Conservation (phyloP, 1,284 basidiomycete genomes). For the Tetrapyrgos nigripes region DNA sequence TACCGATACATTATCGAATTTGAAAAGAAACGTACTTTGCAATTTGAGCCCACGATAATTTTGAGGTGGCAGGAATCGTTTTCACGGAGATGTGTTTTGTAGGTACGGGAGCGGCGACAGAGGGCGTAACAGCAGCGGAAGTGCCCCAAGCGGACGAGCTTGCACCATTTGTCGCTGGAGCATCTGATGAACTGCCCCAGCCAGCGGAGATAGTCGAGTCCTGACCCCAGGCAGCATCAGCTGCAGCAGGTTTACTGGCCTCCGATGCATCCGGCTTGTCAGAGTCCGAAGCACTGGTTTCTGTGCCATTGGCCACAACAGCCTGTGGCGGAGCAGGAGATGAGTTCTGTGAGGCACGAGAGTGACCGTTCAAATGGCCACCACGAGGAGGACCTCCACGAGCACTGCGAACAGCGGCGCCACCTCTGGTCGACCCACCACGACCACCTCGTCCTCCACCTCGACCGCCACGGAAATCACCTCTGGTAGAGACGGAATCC, state of each 20-base stretch:
- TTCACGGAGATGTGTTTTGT: slow-evolving; percentile 48
- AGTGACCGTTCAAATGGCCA: slow-evolving; percentile 37
- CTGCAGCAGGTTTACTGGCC: neutral
- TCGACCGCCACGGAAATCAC: slow-evolving; percentile 67
- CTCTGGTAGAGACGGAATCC: slow-evolving; percentile 53
- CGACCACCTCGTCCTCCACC: slow-evolving; percentile 72
- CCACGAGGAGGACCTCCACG: slow-evolving; percentile 62
- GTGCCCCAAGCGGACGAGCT: too few species aligned
- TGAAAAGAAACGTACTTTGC: slow-evolving; percentile 43
- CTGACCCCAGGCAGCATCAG: slow-evolving; percentile 25
- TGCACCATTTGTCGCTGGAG: slow-evolving; percentile 20
- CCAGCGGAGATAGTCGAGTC: too few species aligned
- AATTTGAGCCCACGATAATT: slow-evolving; percentile 83
- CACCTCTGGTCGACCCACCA: slow-evolving; percentile 63
- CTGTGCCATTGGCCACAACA: slow-evolving; percentile 15
- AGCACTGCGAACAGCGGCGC: slow-evolving; percentile 54
- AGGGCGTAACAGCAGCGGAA: slow-evolving; percentile 24
- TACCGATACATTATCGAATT: neutral
- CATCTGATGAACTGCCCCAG: too few species aligned
- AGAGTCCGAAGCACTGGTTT: slow-evolving; percentile 23
- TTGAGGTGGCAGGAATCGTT: slow-evolving; percentile 65
- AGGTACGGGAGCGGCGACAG: slow-evolving; percentile 25
- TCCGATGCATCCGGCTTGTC: too few species aligned
- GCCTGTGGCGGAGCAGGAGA: neutral
- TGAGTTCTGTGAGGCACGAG: slow-evolving; percentile 25